These are phyloP conservation scores for Sporothrix variecibatus DNA, from an alignment of 2,329 filamentous ascomycete genomes.

Conservation along the genomic window DNA sequence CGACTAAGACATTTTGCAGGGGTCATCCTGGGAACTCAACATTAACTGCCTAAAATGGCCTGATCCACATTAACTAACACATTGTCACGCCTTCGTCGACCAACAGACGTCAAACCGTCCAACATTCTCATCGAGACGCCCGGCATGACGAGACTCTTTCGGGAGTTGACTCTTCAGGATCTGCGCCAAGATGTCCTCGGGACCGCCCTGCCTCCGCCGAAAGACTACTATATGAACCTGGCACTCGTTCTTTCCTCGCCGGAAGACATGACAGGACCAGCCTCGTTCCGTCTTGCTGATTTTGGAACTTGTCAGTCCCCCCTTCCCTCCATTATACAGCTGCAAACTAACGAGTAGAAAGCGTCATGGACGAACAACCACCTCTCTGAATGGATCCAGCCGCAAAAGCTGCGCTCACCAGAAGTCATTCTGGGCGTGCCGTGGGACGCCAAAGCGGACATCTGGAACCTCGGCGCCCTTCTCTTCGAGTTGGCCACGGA, in stretches of 20 bases:
- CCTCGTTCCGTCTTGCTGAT: conserved; percentile 16
- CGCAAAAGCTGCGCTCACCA: conserved; percentile 18
- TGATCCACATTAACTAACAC: neutral
- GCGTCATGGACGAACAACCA: conserved; percentile 11
- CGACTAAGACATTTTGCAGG: neutral
- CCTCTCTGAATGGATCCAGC: conserved; percentile 23
- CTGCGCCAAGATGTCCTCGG: neutral
- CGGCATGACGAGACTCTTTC: conserved; percentile 13
- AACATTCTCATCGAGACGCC: conserved; percentile 23
- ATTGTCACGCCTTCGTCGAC: neutral
- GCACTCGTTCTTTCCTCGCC: neutral
- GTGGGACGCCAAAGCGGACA: conserved; percentile 22
- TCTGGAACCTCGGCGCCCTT: conserved; percentile 15
- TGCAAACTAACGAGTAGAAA: neutral
- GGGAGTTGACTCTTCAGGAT: neutral
- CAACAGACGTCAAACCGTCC: conserved; percentile 22
- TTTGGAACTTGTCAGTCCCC: neutral
- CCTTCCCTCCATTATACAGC: neutral
- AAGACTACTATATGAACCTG: conserved; percentile 18
- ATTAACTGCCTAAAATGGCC: neutral
- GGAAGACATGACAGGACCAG: neutral
- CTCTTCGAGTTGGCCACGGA: conserved; percentile 20
- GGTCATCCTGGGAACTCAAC: neutral
- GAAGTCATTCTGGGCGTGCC: conserved; percentile 7
- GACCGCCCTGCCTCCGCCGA: neutral